Base-by-base conservation (phyloP, 2,329 filamentous ascomycete genomes). In the Fusarium haematococcum region DNA sequence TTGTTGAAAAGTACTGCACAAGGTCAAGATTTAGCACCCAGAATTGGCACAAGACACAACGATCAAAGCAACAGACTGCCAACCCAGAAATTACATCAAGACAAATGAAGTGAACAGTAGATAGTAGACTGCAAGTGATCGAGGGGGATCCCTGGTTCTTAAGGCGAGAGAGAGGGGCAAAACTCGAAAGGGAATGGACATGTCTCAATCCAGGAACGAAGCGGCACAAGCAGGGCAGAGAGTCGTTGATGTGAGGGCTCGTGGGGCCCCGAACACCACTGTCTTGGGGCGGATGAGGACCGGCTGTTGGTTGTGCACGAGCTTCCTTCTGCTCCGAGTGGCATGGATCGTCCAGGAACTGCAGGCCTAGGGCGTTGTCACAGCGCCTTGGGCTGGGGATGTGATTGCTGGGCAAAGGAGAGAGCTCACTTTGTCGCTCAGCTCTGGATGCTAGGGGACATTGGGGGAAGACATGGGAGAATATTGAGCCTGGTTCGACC, bases 1-100 rank as follows among this genome's bases (percentile, higher is more conserved):
- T 86, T 9, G 90, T 91, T 35, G 92, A 93, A 84, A 94, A 94
- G 84, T 93, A 94, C 90, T 94, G 81, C 45, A 68, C 62, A 41
- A 41, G 33, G 52, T 45, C 39, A 35, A 61, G 50, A 39, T 63
- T 77, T 70, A 79, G 76, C 65, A 78, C n/a, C 30, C 56, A 59
- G 70, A 43, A 67, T 35, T 30, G 66, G 35, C 30, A 35, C 52
- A 11, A 41, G 41, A 63, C 45, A 35, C 64, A 43, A 63, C 11
- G 18, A 35, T 68, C 25, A 61, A 41, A 61, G 18, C 57, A 43
- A 67, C 14, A 61, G 35, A 67, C 16, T 23, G 37, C 56, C 32
- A 52, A 61, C 59, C 37, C 37, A 58, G 61, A 58, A 52, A 68
- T 65, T 59, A 61, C 63, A 62, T 63, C 41, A 67, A 37, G 45